These are phyloP conservation scores for Carex littledalei DNA, from an alignment of 176 grass and related monocot species.

Conservation along the genomic window DNA sequence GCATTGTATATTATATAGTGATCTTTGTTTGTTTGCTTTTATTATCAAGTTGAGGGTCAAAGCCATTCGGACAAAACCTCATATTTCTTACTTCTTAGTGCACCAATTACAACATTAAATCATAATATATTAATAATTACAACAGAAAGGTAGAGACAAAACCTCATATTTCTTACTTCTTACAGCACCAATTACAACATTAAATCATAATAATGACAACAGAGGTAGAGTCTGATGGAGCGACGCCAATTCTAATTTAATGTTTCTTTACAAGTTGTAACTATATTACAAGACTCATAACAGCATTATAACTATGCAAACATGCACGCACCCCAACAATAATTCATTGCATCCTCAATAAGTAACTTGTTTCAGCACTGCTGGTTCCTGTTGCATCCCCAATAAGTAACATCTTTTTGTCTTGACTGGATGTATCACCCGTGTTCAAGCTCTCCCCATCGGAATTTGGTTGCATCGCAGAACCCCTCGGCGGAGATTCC, in stretches of 20 bases:
- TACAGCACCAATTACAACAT: no score
- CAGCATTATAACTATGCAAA: not conserved
- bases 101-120: no score
- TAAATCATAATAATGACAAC: not conserved
- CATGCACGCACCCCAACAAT: not conserved
- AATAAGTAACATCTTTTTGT: not conserved
- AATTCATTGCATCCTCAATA: not conserved
- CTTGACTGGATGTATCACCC: not conserved
- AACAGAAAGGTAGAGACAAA: no score
- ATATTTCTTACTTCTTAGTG: not conserved
- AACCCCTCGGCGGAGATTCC: not conserved
- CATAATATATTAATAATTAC: no score
- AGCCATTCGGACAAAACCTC: no score
- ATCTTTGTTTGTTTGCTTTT: no score
- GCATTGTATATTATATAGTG: not conserved
- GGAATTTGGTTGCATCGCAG: not conserved
- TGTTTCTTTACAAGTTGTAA: not conserved
- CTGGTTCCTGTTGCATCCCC: not conserved
- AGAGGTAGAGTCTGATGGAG: not conserved
- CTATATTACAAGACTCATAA: not conserved
- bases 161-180: no score
- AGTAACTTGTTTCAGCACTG: not conserved
- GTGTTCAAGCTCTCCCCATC: not conserved
- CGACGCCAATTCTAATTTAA: not conserved
- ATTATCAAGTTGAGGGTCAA: no score